Base-by-base conservation (phyloP, 2,329 filamentous ascomycete species). In the Aspergillus versicolor region DNA sequence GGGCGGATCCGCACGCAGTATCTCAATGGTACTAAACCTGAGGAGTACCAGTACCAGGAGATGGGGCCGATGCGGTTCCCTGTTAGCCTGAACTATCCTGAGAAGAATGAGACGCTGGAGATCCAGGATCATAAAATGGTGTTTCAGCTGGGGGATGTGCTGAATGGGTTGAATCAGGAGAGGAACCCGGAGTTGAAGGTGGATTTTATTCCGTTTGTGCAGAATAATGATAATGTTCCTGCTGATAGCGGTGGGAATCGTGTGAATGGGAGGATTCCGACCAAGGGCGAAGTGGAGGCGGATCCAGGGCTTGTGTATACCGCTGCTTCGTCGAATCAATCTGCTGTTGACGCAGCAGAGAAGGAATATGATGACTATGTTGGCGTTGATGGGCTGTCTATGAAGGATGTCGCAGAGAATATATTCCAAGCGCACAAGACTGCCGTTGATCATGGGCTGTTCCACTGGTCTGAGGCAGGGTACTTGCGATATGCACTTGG, bases 381-480 rank as follows among this genome's bases (percentile, higher is more conserved):
- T 5, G 65, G 63, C 12, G 56, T 65, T 7, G 65, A 71, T 9
- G 40, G 65, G 49, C 0, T 60, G 3, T 70, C 63, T 1, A 68
- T 75, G 17, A 67, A 60, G 1, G 61, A 66, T 1, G 69, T 79
- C 5, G 63, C 67, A 3, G 59, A 58, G 0, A 70, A 71, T 54
- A 63, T 71, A 61, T 85, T 78, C 69, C 66, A 74, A 17, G 82
- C 82, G 1, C 82, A 85, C 66, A 84, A 83, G 58, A 70, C 78
- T 22, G 79, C 80, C 3, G 75, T 84, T 1, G 78, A 81, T 2
- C 71, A 78, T 5, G 83, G 82, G 2, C 80, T 85, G 17, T 86
- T 88, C 65, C 76, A 83, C 51, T 89, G 84, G 80, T 88, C 85
- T 12, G 86, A 88, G 63, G 84, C 84, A 21, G 82, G 78, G 1